Percentiles rank a stretch among this genome's conserved stretches.
phyloP scores from a whole-genome alignment of 495 filamentous ascomycete genomes.

The Penicillium manginii region DNA sequence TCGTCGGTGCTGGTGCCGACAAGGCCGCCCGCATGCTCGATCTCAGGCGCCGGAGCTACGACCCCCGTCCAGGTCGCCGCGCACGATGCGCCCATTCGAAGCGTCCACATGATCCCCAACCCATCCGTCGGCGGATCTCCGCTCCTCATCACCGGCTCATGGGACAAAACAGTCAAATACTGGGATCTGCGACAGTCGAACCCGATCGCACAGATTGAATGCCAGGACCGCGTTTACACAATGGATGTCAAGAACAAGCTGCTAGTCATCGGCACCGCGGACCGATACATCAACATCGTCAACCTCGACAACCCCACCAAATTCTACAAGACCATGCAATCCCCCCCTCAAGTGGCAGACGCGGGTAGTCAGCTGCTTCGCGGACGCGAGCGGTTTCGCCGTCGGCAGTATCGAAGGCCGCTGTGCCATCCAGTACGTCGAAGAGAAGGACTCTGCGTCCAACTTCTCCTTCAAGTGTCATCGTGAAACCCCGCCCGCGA shows the following conservation, averaged over 20 bases:
- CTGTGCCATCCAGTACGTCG: conserved; percentile 86
- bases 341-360: conserved; percentile 91
- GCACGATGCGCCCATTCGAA: conserved; percentile 80
- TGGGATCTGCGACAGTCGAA: conserved; percentile 80
- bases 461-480: conserved; percentile 97
- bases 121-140: conserved; percentile 53
- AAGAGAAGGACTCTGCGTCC: conserved; percentile 78
- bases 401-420: conserved; percentile 88
- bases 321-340: conserved; percentile 82
- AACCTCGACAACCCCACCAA: conserved; percentile 76
- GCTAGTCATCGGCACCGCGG: conserved; percentile 82
- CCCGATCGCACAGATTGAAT: conserved; percentile 66
- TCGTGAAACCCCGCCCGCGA: conserved; percentile 68
- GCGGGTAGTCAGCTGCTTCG: conserved; percentile 80
- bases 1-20: conserved; percentile 83
- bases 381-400: conserved; percentile 81
- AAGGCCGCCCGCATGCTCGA: conserved; percentile 82
- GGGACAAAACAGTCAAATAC: conserved; percentile 96
- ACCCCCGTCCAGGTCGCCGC: conserved; percentile 66
- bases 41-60: conserved; percentile 58
- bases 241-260: conserved; percentile 82
- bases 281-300: conserved; percentile 85
- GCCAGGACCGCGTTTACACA: conserved; percentile 82
- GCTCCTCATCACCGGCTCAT: conserved; percentile 85
- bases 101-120: conserved; percentile 72